Conservation (phyloP, 140 eudicot species). For the Anethum foeniculum region DNA sequence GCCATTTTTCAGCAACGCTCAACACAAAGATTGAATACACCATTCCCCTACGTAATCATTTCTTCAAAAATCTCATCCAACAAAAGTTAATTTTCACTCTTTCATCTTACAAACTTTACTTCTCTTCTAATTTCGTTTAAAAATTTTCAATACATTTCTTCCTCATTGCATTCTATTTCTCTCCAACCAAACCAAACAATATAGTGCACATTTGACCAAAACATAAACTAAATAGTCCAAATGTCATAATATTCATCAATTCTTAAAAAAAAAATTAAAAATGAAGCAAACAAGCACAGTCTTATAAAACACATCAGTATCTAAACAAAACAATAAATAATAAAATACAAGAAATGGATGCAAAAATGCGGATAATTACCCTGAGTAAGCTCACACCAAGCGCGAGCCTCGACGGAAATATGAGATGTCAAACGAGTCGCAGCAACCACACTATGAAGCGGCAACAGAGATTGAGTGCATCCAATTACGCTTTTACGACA, state of each 20-base stretch:
- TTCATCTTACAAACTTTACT: background rate
- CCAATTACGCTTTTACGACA: constrained; percentile 18
- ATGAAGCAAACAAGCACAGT: background rate
- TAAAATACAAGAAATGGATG: background rate
- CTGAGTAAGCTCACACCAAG: constrained; percentile 53
- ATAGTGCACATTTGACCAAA: background rate
- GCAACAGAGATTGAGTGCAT: constrained; percentile 43
- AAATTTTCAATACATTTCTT: background rate
- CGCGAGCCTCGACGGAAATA: constrained; percentile 25
- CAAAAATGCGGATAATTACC: constrained; percentile 24
- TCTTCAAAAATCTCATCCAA: background rate
- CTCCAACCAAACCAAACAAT: background rate
- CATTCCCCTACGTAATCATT: background rate
- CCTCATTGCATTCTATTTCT: background rate
- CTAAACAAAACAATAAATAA: background rate
- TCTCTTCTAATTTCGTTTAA: background rate
- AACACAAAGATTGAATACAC: background rate
- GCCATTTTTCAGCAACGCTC: background rate
- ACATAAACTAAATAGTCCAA: background rate
- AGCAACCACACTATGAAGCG: constrained; percentile 39
- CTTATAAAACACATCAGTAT: background rate
- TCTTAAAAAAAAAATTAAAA: background rate
- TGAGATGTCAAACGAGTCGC: constrained; percentile 42
- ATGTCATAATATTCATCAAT: background rate
- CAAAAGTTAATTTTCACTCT: background rate